Conservation (phyloP, 2,329 filamentous ascomycete species). For the Aspergillus sp. region DNA sequence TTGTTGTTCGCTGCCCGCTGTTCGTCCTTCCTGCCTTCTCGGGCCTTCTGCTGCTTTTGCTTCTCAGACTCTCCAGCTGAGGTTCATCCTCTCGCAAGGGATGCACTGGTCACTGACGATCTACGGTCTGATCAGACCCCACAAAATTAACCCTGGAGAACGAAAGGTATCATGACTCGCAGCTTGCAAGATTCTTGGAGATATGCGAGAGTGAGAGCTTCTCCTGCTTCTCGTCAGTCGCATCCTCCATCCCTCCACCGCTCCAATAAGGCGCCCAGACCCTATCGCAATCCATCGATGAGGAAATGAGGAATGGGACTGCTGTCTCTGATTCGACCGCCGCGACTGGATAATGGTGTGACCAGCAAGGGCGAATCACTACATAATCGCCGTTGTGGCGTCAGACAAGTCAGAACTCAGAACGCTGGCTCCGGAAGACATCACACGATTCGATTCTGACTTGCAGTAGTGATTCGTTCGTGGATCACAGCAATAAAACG, state of each 20-base stretch:
- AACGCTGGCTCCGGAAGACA: neutral
- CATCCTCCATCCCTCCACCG: neutral
- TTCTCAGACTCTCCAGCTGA: neutral
- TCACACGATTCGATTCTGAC: neutral
- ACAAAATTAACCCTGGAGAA: neutral
- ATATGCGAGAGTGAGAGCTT: neutral
- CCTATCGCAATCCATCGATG: neutral
- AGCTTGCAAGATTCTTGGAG: neutral
- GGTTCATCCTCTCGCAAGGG: neutral
- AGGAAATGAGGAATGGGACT: neutral
- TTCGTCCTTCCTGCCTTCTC: neutral
- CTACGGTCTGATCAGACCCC: slow-evolving; percentile 6
- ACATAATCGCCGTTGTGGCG: slow-evolving; percentile 15
- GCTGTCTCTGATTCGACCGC: neutral
- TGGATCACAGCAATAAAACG: neutral
- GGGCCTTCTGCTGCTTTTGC: neutral
- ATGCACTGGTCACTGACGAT: neutral
- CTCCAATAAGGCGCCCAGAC: neutral
- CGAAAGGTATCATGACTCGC: neutral
- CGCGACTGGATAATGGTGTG: slow-evolving; percentile 10
- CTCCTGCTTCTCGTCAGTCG: neutral
- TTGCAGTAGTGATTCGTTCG: slow-evolving; percentile 1
- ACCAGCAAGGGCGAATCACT: slow-evolving; percentile 13
- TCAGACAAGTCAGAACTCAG: slow-evolving; percentile 23
- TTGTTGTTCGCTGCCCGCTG: neutral